Evolutionary conservation across 306 rosid genomes (phyloP).

Genomic region (Vigna hirtella): DNA sequence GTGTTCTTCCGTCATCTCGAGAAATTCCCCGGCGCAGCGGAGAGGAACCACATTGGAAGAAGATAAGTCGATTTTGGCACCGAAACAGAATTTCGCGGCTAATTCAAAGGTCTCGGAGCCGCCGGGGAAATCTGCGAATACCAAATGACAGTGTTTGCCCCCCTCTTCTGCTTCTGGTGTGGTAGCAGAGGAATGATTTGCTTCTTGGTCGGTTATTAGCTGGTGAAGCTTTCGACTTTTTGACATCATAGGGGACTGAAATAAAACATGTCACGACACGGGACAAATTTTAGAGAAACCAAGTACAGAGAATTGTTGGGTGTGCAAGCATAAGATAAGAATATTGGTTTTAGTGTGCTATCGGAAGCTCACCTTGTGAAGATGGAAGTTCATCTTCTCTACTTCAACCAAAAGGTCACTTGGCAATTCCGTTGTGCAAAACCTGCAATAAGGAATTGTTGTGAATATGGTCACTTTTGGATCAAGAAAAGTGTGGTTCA

Average conservation of each 20-base stretch:
- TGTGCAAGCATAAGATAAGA: background rate
- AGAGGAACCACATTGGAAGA: conserved; percentile 14
- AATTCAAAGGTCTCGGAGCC: conserved; percentile 20
- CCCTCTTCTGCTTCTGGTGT: background rate
- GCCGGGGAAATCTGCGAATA: background rate
- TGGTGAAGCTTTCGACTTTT: conserved; percentile 19
- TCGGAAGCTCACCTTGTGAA: conserved; percentile 6
- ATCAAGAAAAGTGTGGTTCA: background rate
- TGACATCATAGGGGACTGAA: background rate
- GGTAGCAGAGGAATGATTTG: background rate
- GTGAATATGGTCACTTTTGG: background rate
- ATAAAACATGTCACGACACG: background rate
- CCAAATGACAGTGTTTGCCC: background rate
- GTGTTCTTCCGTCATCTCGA: conserved; percentile 17
- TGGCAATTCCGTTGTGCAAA: conserved; percentile 19
- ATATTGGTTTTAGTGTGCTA: background rate
- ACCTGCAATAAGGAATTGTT: conserved; percentile 10
- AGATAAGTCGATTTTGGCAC: background rate
- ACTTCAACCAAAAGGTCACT: conserved; percentile 8
- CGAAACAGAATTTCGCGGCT: conserved; percentile 12
- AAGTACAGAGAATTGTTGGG: background rate
- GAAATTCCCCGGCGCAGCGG: conserved; percentile 18
- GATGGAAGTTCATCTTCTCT: background rate
- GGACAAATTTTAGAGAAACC: background rate
- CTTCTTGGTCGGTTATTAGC: background rate